Evolutionary conservation across 768 basidiomycete genomes (phyloP).

Genomic region (Mycena filopes): DNA sequence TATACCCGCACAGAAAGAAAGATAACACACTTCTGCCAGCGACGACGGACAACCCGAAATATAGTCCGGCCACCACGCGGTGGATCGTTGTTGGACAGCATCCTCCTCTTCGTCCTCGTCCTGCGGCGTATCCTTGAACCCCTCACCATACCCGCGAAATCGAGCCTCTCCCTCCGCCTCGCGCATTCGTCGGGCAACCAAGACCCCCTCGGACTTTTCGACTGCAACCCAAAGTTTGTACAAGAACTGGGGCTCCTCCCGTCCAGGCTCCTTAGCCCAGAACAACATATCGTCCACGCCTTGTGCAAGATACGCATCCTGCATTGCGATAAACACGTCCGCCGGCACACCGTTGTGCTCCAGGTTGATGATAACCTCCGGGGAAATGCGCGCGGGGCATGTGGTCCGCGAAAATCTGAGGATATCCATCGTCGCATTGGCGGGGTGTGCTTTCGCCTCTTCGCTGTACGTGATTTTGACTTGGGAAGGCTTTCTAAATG

Average conservation of each 20-base stretch:
- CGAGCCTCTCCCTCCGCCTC: constrained; percentile 38
- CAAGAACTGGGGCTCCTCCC: constrained; percentile 33
- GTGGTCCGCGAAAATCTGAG: constrained; percentile 49
- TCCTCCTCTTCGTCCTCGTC: constrained; percentile 36
- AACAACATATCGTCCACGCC: constrained; percentile 39
- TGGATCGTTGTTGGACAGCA: constrained; percentile 38
- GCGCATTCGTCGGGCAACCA: constrained; percentile 33
- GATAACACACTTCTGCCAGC: constrained; percentile 45
- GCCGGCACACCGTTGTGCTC: constrained; percentile 56
- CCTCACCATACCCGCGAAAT: constrained; percentile 33
- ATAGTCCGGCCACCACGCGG: constrained; percentile 58
- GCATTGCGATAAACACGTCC: constrained; percentile 40
- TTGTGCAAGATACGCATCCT: constrained; percentile 37
- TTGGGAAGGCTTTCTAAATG: constrained; percentile 41
- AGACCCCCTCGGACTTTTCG: constrained; percentile 35
- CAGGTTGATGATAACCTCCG: constrained; percentile 57
- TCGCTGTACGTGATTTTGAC: constrained; percentile 45
- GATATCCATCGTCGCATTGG: constrained; percentile 52
- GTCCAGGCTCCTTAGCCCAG: constrained; percentile 38
- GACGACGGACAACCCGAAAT: constrained; percentile 55
- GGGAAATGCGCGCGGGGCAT: constrained; percentile 48
- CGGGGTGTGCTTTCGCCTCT: constrained; percentile 35
- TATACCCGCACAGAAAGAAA: background rate
- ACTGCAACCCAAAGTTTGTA: constrained; percentile 32
- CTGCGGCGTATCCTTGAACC: constrained; percentile 29